A percentile compares a stretch with the other conserved stretches of the same genome.
Conservation (phyloP, 192 early-diverging fungal species). For the Umbelopsis vinacea region DNA sequence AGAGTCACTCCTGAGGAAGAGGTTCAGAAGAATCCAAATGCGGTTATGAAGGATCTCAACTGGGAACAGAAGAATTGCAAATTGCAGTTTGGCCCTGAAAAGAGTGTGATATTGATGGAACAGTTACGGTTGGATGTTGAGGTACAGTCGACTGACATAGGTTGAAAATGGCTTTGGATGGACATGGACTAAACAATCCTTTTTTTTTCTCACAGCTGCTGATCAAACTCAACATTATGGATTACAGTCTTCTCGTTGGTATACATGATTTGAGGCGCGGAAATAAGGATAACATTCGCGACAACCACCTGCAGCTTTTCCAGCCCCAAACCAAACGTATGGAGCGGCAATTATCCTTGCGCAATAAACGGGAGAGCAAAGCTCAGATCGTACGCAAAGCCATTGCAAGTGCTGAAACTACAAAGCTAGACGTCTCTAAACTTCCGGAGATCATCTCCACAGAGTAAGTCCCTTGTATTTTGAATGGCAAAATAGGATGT, state of each 20-base stretch:
- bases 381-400: constrained; percentile 55
- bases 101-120: constrained; percentile 76
- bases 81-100: constrained; percentile 82
- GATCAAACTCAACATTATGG: constrained; percentile 90
- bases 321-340: constrained; percentile 55
- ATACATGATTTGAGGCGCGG: constrained; percentile 86
- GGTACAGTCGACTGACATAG: constrained; percentile 40
- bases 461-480: constrained; percentile 20
- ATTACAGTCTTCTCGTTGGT: constrained; percentile 96
- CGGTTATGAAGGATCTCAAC: constrained; percentile 96
- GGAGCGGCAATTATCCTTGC: constrained; percentile 40
- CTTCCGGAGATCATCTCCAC: constrained; percentile 61
- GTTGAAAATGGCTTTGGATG: neutral
- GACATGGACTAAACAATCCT: constrained; percentile 1
- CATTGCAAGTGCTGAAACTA: constrained; percentile 57
- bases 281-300: constrained; percentile 88
- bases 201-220: constrained; percentile 55
- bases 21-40: constrained; percentile 77
- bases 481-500: no score
- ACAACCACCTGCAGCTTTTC: constrained; percentile 85
- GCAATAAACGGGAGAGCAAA: constrained; percentile 54
- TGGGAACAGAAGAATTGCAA: constrained; percentile 80
- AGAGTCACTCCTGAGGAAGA: constrained; percentile 80
- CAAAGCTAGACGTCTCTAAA: constrained; percentile 59
- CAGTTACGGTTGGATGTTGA: constrained; percentile 90